Percentiles rank a stretch among this genome's conserved stretches.
phyloP scores from a whole-genome alignment of 2,329 filamentous ascomycete species.

The Stromatinia cepivora region DNA sequence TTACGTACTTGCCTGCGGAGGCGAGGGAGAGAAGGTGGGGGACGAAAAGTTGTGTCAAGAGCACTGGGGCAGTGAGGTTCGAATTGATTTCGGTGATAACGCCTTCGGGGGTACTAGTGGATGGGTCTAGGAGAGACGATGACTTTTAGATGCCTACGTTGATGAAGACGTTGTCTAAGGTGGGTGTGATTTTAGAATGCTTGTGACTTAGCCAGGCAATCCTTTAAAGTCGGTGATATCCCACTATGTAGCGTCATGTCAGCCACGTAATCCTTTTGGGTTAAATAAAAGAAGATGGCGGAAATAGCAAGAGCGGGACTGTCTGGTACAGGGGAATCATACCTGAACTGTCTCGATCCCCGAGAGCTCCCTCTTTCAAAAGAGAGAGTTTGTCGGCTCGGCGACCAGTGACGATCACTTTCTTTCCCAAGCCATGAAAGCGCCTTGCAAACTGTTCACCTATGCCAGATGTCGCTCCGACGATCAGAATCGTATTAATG shows the following conservation, averaged over 20 bases:
- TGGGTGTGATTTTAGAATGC: constrained; percentile 11
- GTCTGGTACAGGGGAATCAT: too few relatives aligned
- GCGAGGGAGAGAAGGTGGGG: constrained; percentile 32
- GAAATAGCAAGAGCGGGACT: too few relatives aligned
- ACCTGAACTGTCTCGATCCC: too few relatives aligned
- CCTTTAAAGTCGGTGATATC: constrained; percentile 22
- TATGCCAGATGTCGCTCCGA: constrained; percentile 57
- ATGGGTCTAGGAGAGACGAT: constrained; percentile 32
- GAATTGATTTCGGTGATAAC: constrained; percentile 23
- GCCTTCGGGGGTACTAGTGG: constrained; percentile 24
- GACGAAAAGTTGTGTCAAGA: constrained; percentile 38
- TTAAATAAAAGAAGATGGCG: too few relatives aligned
- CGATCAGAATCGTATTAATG: constrained; percentile 49
- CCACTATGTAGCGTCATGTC: constrained; percentile 28
- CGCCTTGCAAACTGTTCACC: constrained; percentile 48
- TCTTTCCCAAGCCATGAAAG: constrained; percentile 48
- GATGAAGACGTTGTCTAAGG: constrained; percentile 41
- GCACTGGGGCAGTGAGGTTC: constrained; percentile 38
- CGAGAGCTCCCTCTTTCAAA: too few relatives aligned
- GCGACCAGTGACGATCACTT: constrained; percentile 56
- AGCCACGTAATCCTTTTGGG: too few relatives aligned
- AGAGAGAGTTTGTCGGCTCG: too few relatives aligned
- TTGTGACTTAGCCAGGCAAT: not conserved
- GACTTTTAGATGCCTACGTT: constrained; percentile 39
- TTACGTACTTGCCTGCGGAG: constrained; percentile 27